Evolutionary conservation across 495 filamentous ascomycete genomes (phyloP).

Genomic region (Penicillium crystallinum): DNA sequence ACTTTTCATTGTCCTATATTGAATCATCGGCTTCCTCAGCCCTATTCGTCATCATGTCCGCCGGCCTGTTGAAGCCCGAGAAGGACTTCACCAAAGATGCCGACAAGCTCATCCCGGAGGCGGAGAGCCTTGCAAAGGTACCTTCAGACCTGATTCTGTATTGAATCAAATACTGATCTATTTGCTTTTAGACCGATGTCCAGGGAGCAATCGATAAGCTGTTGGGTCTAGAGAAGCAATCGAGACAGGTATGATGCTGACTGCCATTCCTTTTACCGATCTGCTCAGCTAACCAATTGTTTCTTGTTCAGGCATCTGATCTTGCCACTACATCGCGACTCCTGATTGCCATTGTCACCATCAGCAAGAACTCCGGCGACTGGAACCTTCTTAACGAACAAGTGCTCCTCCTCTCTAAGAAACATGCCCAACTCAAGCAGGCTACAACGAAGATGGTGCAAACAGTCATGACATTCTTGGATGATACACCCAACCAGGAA

Average conservation of each 20-base stretch:
- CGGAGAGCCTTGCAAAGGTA: slow-evolving; percentile 83
- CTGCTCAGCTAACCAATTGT: slow-evolving; percentile 1
- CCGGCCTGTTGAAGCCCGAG: slow-evolving; percentile 60
- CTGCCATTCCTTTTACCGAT: neutral
- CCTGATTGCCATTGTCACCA: slow-evolving; percentile 79
- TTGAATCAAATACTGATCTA: slow-evolving; percentile 9
- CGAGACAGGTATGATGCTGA: slow-evolving; percentile 68
- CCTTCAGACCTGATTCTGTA: neutral
- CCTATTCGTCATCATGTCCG: slow-evolving; percentile 51
- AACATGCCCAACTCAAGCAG: slow-evolving; percentile 99
- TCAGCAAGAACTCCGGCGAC: slow-evolving; percentile 87
- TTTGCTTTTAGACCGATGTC: slow-evolving; percentile 58
- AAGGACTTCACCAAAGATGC: slow-evolving; percentile 85
- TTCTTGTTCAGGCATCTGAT: slow-evolving; percentile 69
- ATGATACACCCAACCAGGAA: slow-evolving; percentile 71
- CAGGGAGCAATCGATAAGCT: slow-evolving; percentile 90
- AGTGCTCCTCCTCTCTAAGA: slow-evolving; percentile 92
- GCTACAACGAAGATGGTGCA: slow-evolving; percentile 99
- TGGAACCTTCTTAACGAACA: slow-evolving; percentile 95
- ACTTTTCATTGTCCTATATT: neutral
- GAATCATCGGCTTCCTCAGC: neutral
- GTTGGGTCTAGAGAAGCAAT: slow-evolving; percentile 84
- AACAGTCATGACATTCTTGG: slow-evolving; percentile 86
- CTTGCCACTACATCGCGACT: slow-evolving; percentile 88
- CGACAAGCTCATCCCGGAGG: slow-evolving; percentile 85